Percentiles rank a stretch among this genome's conserved stretches.
Evolutionary conservation across 225 moss, liverwort and hornwort species (phyloP).

Genomic region (Physcomitrium patens): DNA sequence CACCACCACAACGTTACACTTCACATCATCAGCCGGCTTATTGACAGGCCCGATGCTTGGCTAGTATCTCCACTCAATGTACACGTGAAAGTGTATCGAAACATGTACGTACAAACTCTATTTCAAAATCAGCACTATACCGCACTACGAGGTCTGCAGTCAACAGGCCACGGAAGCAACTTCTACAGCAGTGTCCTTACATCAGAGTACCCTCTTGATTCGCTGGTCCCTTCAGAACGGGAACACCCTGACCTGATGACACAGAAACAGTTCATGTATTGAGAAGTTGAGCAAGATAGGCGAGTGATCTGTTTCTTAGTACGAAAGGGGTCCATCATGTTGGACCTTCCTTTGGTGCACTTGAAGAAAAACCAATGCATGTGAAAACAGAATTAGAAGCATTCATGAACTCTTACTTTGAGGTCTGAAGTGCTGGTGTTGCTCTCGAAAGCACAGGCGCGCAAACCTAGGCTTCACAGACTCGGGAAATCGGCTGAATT

Average conservation of each 20-base stretch:
- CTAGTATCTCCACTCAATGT: too few relatives aligned
- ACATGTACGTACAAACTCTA: not conserved
- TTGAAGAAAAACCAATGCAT: too few relatives aligned
- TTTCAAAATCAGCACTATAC: not conserved
- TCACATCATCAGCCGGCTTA: too few relatives aligned
- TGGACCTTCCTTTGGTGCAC: too few relatives aligned
- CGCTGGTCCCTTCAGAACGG: not conserved
- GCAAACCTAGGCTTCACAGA: not conserved
- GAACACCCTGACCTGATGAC: not conserved
- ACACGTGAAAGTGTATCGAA: too few relatives aligned
- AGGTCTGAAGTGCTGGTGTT: not conserved
- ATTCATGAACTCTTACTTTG: too few relatives aligned
- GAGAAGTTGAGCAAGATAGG: not conserved
- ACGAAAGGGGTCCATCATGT: not conserved
- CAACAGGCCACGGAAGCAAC: not conserved
- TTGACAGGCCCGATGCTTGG: too few relatives aligned
- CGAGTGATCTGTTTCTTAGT: not conserved
- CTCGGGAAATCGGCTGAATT: not conserved
- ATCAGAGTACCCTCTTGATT: not conserved
- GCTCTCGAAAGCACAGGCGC: not conserved
- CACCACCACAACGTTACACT: too few relatives aligned
- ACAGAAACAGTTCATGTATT: not conserved
- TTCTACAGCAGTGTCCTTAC: not conserved
- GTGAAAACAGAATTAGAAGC: too few relatives aligned
- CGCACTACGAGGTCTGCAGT: not conserved